Conservation (phyloP, 2,329 filamentous ascomycete genomes). For the Neobulgaria alba region DNA sequence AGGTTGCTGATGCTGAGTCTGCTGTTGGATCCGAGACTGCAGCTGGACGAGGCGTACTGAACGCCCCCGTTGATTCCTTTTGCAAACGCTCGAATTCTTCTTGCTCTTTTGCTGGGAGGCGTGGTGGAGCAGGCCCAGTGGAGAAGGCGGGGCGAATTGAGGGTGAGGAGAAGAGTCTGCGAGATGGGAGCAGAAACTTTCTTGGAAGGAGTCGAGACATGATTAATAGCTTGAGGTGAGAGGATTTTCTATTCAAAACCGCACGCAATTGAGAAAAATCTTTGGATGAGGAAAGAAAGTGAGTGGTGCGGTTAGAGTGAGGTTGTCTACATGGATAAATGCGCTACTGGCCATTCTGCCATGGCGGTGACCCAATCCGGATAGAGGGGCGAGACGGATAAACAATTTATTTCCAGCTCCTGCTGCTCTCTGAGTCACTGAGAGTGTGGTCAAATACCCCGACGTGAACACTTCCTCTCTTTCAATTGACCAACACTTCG, state of each 20-base stretch:
- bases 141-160: constrained; percentile 33
- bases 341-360: background rate
- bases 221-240: too few species aligned
- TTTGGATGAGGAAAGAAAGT: background rate
- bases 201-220: constrained; percentile 25
- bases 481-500: constrained; percentile 14
- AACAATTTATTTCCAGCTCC: too few species aligned
- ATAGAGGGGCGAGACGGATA: background rate
- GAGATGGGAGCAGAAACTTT: constrained; percentile 21
- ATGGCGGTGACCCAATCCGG: background rate
- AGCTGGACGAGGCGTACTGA: constrained; percentile 48
- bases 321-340: background rate
- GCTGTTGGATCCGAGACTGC: constrained; percentile 14
- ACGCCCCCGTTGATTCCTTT: constrained; percentile 65
- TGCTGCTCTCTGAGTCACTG: too few species aligned
- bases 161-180: constrained; percentile 24
- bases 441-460: too few species aligned
- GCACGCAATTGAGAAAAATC: too few species aligned
- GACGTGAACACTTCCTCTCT: too few species aligned
- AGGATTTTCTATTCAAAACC: too few species aligned
- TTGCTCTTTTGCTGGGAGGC: constrained; percentile 81
- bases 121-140: constrained; percentile 63
- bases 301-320: background rate
- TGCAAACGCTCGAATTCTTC: constrained; percentile 86
- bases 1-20: constrained; percentile 15